Evolutionary conservation across 2,329 filamentous ascomycete genomes (phyloP).

Genomic region (Acephala macrosclerotiorum): DNA sequence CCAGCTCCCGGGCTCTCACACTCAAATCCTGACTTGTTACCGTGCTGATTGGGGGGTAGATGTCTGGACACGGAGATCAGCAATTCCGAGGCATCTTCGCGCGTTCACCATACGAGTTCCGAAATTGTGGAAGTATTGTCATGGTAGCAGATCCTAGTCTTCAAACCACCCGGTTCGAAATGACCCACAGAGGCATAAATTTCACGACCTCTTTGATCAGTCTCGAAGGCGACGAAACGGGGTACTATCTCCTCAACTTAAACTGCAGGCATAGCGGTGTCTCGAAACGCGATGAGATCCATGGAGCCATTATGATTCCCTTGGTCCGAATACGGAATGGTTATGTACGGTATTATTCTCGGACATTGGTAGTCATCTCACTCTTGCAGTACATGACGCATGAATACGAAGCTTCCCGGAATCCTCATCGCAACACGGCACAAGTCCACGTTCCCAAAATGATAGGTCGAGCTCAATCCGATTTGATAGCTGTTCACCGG

Average conservation of each 20-base stretch:
- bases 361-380: not conserved
- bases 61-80: not conserved
- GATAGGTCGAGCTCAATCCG: not conserved
- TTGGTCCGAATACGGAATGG: not conserved
- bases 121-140: constrained; percentile 7
- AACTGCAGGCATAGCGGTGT: not conserved
- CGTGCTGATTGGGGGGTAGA: not conserved
- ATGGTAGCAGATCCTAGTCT: not conserved
- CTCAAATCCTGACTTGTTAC: no score
- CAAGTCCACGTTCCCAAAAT: not conserved
- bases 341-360: not conserved
- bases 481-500: not conserved
- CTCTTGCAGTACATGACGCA: not conserved
- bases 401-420: not conserved
- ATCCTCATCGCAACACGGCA: not conserved
- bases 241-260: not conserved
- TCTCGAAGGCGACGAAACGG: not conserved
- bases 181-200: not conserved
- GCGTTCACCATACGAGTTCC: constrained; percentile 1
- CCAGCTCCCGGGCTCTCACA: no score
- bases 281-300: not conserved
- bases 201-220: constrained; percentile 3
- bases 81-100: constrained; percentile 6
- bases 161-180: not conserved
- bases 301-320: not conserved